Evolutionary conservation across 73 alveolate genomes (phyloP).

Genomic region (Paramecium sonneborni): DNA sequence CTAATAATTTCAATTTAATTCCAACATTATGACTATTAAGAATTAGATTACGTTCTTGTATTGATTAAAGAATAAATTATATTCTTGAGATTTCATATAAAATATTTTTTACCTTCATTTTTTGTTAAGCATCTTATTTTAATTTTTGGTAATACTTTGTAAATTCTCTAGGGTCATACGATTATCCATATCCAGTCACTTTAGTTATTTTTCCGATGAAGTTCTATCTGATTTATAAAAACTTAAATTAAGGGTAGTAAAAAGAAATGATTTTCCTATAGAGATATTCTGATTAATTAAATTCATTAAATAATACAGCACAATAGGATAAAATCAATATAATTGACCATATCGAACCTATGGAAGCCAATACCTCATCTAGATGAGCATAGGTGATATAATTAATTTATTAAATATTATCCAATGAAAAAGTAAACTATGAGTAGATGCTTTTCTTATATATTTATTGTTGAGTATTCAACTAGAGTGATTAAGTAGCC

Average conservation of each 20-base stretch:
- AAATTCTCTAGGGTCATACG: not conserved
- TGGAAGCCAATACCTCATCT: slow-evolving; percentile 8
- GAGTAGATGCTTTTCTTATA: not conserved
- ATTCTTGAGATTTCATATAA: not conserved
- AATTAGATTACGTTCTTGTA: not conserved
- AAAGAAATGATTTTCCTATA: not conserved
- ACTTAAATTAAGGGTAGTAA: not conserved
- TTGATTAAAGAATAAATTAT: not conserved
- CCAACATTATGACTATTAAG: not conserved
- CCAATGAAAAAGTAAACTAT: not conserved
- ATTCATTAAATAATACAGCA: not conserved
- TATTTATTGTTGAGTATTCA: not conserved
- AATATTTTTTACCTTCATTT: not conserved
- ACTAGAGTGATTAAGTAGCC: not conserved
- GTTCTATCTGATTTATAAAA: not conserved
- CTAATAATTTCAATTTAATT: not conserved
- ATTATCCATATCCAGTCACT: slow-evolving; percentile 1
- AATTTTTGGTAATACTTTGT: not conserved
- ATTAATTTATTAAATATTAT: not conserved
- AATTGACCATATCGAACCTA: slow-evolving; percentile 29
- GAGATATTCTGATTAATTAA: not conserved
- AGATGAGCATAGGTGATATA: not conserved
- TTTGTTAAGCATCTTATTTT: not conserved
- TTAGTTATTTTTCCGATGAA: not conserved
- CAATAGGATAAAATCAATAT: not conserved